A percentile compares a stretch with the other conserved stretches of the same genome.
phyloP scores from a whole-genome alignment of 73 alveolate genomes.

The Paramecium octaurelia region DNA sequence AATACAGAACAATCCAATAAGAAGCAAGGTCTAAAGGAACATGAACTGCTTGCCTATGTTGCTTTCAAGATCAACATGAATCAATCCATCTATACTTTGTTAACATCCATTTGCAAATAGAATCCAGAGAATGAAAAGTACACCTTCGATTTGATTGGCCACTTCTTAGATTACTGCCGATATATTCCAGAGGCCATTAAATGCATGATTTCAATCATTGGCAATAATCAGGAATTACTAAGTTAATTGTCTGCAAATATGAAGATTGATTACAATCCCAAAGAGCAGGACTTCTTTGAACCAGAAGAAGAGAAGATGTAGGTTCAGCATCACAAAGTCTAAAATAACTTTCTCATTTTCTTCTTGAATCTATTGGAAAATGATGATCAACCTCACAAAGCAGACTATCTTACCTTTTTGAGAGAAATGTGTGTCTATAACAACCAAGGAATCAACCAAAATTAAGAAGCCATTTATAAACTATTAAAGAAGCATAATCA shows the following conservation, averaged over 20 bases:
- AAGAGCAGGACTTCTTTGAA: constrained; percentile 13
- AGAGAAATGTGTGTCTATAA: constrained; percentile 38
- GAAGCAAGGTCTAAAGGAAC: constrained; percentile 23
- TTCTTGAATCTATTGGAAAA: not conserved
- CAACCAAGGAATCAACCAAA: not conserved
- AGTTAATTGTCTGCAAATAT: constrained; percentile 41
- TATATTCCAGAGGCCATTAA: constrained; percentile 60
- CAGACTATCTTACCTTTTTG: not conserved
- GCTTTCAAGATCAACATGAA: constrained; percentile 37
- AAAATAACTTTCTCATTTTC: not conserved
- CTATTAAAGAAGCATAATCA: constrained; percentile 25
- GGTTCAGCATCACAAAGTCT: constrained; percentile 10
- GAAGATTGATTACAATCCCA: constrained; percentile 49
- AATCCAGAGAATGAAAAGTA: constrained; percentile 50
- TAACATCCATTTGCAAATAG: constrained; percentile 53
- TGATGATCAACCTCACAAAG: constrained; percentile 24
- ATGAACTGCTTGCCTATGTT: not conserved
- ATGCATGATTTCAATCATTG: constrained; percentile 39
- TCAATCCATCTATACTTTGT: not conserved
- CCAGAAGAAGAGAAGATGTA: constrained; percentile 52
- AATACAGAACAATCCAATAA: not conserved
- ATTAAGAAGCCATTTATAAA: constrained; percentile 15
- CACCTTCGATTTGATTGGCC: constrained; percentile 38
- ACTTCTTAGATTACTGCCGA: constrained; percentile 45
- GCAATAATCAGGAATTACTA: constrained; percentile 39